These are phyloP conservation scores for Endocladia muricata DNA, from an alignment of 31 red algal genomes.

Conservation along the genomic window DNA sequence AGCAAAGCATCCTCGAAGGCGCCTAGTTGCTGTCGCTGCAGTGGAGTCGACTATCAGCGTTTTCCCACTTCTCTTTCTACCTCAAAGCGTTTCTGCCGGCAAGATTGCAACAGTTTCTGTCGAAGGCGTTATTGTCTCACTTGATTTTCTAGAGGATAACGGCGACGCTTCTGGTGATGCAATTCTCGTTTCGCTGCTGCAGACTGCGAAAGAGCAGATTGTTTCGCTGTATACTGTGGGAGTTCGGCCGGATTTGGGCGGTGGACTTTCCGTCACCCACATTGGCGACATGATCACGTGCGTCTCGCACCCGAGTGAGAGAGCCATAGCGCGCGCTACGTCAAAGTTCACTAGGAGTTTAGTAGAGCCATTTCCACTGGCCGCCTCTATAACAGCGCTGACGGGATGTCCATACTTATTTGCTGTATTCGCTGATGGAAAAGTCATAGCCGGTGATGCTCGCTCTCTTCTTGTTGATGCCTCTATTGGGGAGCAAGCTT, in stretches of 20 bases:
- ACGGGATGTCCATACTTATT: constrained; percentile 62
- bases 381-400: constrained; percentile 43
- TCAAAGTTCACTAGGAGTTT: constrained; percentile 32
- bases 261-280: constrained; percentile 38
- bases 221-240: constrained; percentile 52
- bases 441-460: constrained; percentile 61
- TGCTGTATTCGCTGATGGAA: constrained; percentile 53
- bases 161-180: constrained; percentile 34
- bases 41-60: constrained; percentile 37
- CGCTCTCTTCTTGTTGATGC: constrained; percentile 35
- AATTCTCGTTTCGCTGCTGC: constrained; percentile 48
- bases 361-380: constrained; percentile 28
- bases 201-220: constrained; percentile 44
- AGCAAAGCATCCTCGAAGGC: constrained; percentile 53
- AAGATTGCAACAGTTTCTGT: constrained; percentile 41
- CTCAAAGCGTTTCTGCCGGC: constrained; percentile 55
- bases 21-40: constrained; percentile 49
- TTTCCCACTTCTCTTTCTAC: constrained; percentile 60
- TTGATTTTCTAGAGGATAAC: constrained; percentile 69
- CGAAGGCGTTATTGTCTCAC: constrained; percentile 38
- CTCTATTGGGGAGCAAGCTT: not conserved
- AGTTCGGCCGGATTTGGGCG: constrained; percentile 13
- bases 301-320: constrained; percentile 27
- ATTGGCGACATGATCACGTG: constrained; percentile 54
- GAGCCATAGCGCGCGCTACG: constrained; percentile 48